These are phyloP conservation scores for Prunus yedoensis DNA, from an alignment of 331 rosid genomes.

Conservation along the genomic window DNA sequence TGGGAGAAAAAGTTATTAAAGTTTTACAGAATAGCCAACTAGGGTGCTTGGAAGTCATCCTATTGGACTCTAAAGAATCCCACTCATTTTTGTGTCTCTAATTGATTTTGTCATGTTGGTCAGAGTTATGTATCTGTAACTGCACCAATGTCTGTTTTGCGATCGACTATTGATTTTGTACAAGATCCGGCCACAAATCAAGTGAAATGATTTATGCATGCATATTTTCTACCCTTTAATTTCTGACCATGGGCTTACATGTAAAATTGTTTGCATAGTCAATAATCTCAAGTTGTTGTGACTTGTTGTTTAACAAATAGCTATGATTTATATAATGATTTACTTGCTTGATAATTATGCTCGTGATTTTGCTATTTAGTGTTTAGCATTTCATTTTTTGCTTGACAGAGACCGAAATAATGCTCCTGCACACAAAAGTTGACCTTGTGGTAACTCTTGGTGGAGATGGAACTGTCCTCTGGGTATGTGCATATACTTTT, in stretches of 20 bases:
- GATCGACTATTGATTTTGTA: not conserved
- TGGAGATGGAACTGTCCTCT: constrained; percentile 96
- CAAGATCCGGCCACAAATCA: not conserved
- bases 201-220: not conserved
- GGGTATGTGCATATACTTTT: constrained; percentile 59
- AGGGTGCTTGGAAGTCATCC: not conserved
- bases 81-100: not conserved
- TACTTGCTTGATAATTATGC: not conserved
- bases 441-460: constrained; percentile 95
- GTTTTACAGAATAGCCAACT: not conserved
- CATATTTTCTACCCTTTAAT: not conserved
- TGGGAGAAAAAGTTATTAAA: not conserved
- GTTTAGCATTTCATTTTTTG: constrained; percentile 17
- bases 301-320: not conserved
- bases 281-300: not conserved
- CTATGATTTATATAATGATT: not conserved
- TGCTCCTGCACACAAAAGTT: constrained; percentile 69
- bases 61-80: not conserved
- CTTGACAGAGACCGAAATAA: constrained; percentile 61
- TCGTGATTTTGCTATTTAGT: constrained; percentile 7
- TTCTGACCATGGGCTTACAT: not conserved
- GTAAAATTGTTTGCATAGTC: not conserved
- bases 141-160: not conserved
- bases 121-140: not conserved
- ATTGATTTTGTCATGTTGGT: not conserved